Percentiles rank a stretch among this genome's conserved stretches.
phyloP scores from a whole-genome alignment of 73 alveolate genomes.

The Paramecium sonneborni region DNA sequence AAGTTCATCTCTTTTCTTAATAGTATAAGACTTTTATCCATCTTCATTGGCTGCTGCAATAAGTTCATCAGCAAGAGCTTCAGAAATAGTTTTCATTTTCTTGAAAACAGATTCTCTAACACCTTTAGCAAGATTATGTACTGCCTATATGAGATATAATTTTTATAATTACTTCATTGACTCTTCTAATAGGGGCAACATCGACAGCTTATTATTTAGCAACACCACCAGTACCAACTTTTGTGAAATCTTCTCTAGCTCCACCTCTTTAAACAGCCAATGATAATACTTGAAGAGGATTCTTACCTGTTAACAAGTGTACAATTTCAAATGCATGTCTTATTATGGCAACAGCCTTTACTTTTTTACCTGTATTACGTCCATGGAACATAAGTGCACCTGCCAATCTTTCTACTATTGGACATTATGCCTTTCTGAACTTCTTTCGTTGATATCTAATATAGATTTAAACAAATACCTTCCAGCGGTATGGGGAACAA shows the following conservation, averaged over 20 bases:
- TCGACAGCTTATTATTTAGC: constrained; percentile 99
- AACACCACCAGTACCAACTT: constrained; percentile 99
- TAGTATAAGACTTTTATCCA: constrained; percentile 91
- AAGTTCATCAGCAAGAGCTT: constrained; percentile 98
- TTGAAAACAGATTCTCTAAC: constrained; percentile 98
- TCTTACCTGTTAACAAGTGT: constrained; percentile 94
- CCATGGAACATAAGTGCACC: constrained; percentile 97
- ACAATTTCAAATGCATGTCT: constrained; percentile 98
- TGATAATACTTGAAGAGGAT: constrained; percentile 95
- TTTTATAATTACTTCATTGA: constrained; percentile 73
- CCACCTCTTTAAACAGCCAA: constrained; percentile 98
- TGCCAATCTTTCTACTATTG: constrained; percentile 96
- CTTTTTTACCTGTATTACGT: constrained; percentile 99
- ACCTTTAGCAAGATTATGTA: constrained; percentile 96
- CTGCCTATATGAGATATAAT: constrained; percentile 69
- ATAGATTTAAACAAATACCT: background rate
- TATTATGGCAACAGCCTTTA: constrained; percentile 96
- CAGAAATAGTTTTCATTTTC: constrained; percentile 97
- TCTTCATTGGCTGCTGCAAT: constrained; percentile 94
- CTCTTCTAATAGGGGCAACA: constrained; percentile 99
- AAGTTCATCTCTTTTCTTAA: constrained; percentile 98
- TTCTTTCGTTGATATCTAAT: constrained; percentile 91
- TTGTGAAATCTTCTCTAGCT: constrained; percentile 99
- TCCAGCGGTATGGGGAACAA: constrained; percentile 99
- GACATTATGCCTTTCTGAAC: constrained; percentile 99